These are phyloP conservation scores for Aspergillus awamori DNA, from an alignment of 2,329 filamentous ascomycete species.

Conservation along the genomic window DNA sequence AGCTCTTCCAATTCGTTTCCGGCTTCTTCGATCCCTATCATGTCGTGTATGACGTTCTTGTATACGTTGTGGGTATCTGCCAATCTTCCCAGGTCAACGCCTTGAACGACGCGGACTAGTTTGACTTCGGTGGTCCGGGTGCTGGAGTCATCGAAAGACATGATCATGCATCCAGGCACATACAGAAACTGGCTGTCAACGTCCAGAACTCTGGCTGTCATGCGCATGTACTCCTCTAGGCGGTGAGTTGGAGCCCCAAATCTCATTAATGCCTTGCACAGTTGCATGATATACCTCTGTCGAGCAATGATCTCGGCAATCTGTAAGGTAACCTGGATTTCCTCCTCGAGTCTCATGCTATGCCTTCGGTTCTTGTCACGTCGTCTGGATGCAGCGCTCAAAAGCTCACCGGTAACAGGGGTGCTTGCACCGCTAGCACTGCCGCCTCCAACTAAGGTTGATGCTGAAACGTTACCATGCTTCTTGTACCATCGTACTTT, in stretches of 20 bases:
- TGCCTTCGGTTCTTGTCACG: slow-evolving; percentile 22
- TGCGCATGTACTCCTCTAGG: slow-evolving; percentile 83
- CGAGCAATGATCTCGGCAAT: slow-evolving; percentile 71
- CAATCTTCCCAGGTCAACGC: slow-evolving; percentile 48
- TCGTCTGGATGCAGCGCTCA: slow-evolving; percentile 32
- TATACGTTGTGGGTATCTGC: slow-evolving; percentile 51
- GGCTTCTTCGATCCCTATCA: slow-evolving; percentile 50
- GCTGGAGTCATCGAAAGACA: slow-evolving; percentile 69
- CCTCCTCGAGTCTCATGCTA: slow-evolving; percentile 43
- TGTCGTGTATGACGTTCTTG: slow-evolving; percentile 52
- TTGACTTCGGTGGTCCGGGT: slow-evolving; percentile 54
- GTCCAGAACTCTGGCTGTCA: slow-evolving; percentile 80
- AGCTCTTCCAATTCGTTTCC: slow-evolving; percentile 55
- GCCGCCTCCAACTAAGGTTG: slow-evolving; percentile 24
- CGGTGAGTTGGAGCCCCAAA: slow-evolving; percentile 90
- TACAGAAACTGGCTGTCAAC: slow-evolving; percentile 91
- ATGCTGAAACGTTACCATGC: slow-evolving; percentile 27
- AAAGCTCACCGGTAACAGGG: slow-evolving; percentile 31
- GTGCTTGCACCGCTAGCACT: slow-evolving; percentile 34
- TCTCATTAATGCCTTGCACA: slow-evolving; percentile 83
- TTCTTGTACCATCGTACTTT: slow-evolving; percentile 28
- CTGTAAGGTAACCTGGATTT: slow-evolving; percentile 62
- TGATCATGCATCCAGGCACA: slow-evolving; percentile 49
- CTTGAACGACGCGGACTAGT: slow-evolving; percentile 46
- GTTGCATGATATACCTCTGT: slow-evolving; percentile 79